Base-by-base conservation (phyloP, 2,329 filamentous ascomycete genomes). In the Aspergillus japonicus region DNA sequence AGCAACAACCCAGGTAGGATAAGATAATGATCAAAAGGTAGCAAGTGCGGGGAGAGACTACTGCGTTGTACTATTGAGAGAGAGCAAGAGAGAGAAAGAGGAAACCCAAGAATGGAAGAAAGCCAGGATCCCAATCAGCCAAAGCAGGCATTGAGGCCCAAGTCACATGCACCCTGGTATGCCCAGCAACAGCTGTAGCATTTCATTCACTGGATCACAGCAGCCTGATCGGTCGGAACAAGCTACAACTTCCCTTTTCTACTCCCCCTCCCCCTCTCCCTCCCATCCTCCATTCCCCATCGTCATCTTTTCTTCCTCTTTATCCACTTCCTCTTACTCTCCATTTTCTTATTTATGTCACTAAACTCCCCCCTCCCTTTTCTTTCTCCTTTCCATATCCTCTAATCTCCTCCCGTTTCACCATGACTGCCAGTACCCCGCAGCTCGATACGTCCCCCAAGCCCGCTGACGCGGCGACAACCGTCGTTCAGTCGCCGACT, bases 101-200 rank as follows among this genome's bases (percentile, higher is more conserved):
- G 23, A 39, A 47, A 23, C 21, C 50, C 8, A n/a, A 21, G 29
- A 51, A 51, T 35, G 39, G 47, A 5, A 19, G 39, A 44, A 19
- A 44, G 39, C 14, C 16, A 7, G 14, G 16, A 44, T 12, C 14
- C 14, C 14, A 44, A 44, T 5, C 16, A 44, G 39, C n/a, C 33
- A 47, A 55, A 35, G 53, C 53, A 29, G 35, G 47, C n/a, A 35
- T 55, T 31, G 53, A 42, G 55, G 35, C 50, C 50, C 55, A 69
- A 61, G 67, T 70, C 68, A 71, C 69, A 68, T 69, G 68, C 54
- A 54, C 48, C 23, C 29, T 29, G 47, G 52, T 42, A 59, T 59
- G 57, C 57, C 39, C 39, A 42, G 39, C 14, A 42, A 7, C 16
- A 59, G 33, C 57, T 21, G 31, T 39, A 14, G 14, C 33, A 10